Evolutionary conservation across 2,329 filamentous ascomycete genomes (phyloP).

Genomic region (Aureobasidium lini): DNA sequence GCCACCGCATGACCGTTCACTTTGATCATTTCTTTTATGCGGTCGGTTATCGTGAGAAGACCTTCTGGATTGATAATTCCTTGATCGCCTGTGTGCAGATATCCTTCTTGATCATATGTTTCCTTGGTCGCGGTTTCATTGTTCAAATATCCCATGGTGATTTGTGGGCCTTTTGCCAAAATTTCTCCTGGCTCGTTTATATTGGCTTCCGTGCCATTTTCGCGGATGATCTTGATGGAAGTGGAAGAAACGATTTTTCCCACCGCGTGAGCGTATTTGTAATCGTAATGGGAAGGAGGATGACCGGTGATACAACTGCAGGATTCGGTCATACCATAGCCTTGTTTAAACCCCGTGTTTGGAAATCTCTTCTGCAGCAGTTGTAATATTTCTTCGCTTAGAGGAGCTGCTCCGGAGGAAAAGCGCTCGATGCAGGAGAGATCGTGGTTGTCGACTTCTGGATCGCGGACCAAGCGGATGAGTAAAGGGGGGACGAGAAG

Average conservation of each 20-base stretch:
- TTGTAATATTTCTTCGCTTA: slow-evolving; percentile 50
- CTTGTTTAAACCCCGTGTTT: slow-evolving; percentile 54
- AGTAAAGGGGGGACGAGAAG: slow-evolving; percentile 55
- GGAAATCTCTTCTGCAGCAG: slow-evolving; percentile 51
- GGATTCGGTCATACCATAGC: slow-evolving; percentile 62
- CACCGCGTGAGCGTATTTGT: slow-evolving; percentile 50
- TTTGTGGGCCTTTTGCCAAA: slow-evolving; percentile 28
- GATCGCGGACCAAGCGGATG: slow-evolving; percentile 53
- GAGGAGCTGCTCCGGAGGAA: slow-evolving; percentile 53
- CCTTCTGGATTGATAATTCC: slow-evolving; percentile 50
- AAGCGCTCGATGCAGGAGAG: slow-evolving; percentile 49
- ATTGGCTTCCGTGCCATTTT: slow-evolving; percentile 47
- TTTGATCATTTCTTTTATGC: slow-evolving; percentile 63
- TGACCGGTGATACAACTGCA: slow-evolving; percentile 58
- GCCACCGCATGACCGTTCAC: slow-evolving; percentile 57
- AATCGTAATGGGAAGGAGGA: slow-evolving; percentile 48
- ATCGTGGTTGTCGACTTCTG: slow-evolving; percentile 49
- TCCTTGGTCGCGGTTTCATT: slow-evolving; percentile 29
- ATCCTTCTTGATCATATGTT: slow-evolving; percentile 43
- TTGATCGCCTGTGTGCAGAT: slow-evolving; percentile 52
- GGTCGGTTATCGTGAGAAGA: slow-evolving; percentile 51
- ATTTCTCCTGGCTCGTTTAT: slow-evolving; percentile 47
- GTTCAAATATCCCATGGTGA: slow-evolving; percentile 31
- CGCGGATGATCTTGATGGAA: slow-evolving; percentile 52
- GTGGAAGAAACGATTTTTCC: slow-evolving; percentile 53